phyloP scores from a whole-genome alignment of 163 green algal species.

The Scenedesmus sp. region DNA sequence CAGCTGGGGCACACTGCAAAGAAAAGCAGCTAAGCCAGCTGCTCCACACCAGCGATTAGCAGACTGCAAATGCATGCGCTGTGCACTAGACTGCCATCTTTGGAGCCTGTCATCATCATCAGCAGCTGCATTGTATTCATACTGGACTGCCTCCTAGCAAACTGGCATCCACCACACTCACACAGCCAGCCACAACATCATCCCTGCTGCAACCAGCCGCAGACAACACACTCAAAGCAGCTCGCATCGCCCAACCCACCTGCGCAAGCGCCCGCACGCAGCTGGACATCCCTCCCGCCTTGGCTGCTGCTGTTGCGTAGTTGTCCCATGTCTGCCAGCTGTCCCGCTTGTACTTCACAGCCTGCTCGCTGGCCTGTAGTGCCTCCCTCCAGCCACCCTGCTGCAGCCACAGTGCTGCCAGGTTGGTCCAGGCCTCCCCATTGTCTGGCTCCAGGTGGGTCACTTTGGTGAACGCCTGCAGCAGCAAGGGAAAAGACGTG shows the following conservation, averaged over 20 bases:
- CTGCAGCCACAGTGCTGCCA: constrained; percentile 81
- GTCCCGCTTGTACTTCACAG: constrained; percentile 81
- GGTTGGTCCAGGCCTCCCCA: constrained; percentile 92
- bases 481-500: not conserved
- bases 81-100: not conserved
- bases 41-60: too few species aligned
- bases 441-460: constrained; percentile 86
- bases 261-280: constrained; percentile 68
- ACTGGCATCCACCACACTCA: not conserved
- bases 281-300: constrained; percentile 58
- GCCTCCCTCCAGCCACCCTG: constrained; percentile 62
- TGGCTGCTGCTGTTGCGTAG: constrained; percentile 76
- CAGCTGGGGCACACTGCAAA: too few species aligned
- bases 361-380: constrained; percentile 63
- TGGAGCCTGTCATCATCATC: not conserved
- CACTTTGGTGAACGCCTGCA: constrained; percentile 84
- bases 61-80: not conserved
- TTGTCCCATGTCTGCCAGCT: constrained; percentile 96
- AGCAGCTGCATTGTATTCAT: not conserved
- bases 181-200: too few species aligned
- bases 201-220: not conserved
- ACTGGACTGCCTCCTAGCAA: too few species aligned
- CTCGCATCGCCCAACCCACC: constrained; percentile 50
- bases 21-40: too few species aligned
- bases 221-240: not conserved